These are phyloP conservation scores for Alnus glutinosa DNA, from an alignment of 306 rosid species.

Conservation along the genomic window DNA sequence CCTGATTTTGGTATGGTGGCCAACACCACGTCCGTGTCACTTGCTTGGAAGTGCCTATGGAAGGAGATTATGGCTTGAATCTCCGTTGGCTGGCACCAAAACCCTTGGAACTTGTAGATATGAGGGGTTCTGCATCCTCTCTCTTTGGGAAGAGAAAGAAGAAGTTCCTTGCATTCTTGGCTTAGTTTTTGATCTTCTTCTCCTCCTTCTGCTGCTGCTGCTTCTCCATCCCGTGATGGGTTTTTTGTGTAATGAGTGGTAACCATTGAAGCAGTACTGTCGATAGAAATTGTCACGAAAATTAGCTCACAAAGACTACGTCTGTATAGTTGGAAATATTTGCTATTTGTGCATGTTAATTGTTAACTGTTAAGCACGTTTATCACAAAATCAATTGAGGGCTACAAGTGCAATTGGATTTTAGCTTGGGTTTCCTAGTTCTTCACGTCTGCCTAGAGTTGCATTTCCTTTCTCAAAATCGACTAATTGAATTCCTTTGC, in stretches of 20 bases:
- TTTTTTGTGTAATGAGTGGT: neutral
- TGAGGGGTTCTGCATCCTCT: conserved; percentile 45
- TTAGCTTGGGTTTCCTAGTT: no score
- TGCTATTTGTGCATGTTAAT: neutral
- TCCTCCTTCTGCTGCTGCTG: neutral
- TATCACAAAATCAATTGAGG: neutral
- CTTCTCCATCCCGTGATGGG: no score
- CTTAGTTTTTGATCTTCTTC: conserved; percentile 18
- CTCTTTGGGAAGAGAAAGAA: conserved; percentile 51
- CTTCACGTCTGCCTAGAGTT: no score
- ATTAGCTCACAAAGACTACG: neutral
- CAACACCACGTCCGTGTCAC: conserved; percentile 39
- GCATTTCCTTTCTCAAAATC: no score
- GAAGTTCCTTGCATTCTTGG: conserved; percentile 38
- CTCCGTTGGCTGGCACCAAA: conserved; percentile 48
- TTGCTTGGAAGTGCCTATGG: conserved; percentile 57
- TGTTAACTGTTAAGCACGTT: neutral
- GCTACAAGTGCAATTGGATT: no score
- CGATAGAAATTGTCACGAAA: neutral
- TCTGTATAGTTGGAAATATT: neutral
- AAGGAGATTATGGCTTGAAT: conserved; percentile 44
- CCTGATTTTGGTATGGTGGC: conserved; percentile 61
- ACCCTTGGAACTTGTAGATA: conserved; percentile 45
- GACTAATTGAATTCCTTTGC: no score
- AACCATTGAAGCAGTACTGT: neutral